Conservation (phyloP, 768 basidiomycete species). For the Lepiota subincarnata region DNA sequence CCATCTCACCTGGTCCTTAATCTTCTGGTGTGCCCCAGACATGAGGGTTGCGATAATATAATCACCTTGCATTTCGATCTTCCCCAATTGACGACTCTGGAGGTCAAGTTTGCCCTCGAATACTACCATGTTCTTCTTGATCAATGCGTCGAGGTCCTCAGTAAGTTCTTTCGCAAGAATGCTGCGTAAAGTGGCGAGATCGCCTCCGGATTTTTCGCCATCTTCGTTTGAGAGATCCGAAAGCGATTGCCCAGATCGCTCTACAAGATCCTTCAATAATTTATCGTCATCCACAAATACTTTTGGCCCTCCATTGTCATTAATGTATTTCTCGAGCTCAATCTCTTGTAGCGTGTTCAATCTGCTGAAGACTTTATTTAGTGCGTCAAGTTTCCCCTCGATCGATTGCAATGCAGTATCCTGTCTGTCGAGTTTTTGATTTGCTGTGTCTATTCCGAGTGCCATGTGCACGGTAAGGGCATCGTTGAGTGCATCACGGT, state of each 20-base stretch:
- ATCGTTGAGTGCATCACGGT: slow-evolving; percentile 30
- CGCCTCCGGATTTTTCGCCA: neutral
- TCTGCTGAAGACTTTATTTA: slow-evolving; percentile 30
- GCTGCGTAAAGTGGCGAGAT: slow-evolving; percentile 16
- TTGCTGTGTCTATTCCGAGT: slow-evolving; percentile 29
- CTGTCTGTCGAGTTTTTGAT: slow-evolving; percentile 26
- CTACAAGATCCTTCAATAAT: slow-evolving; percentile 26
- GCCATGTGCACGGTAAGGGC: slow-evolving; percentile 36
- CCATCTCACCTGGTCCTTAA: slow-evolving; percentile 33
- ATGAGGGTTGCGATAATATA: neutral
- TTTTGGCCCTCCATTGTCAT: slow-evolving; percentile 34
- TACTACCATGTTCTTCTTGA: slow-evolving; percentile 34
- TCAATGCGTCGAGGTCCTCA: slow-evolving; percentile 33
- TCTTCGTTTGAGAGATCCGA: slow-evolving; percentile 17
- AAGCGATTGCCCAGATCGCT: slow-evolving; percentile 26
- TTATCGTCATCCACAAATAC: slow-evolving; percentile 29
- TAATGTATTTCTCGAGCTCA: slow-evolving; percentile 34
- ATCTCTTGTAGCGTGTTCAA: slow-evolving; percentile 36
- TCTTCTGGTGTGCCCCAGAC: slow-evolving; percentile 40
- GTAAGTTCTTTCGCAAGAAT: slow-evolving; percentile 28
- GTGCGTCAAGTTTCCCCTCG: slow-evolving; percentile 29
- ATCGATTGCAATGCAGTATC: slow-evolving; percentile 17
- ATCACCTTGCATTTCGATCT: slow-evolving; percentile 13
- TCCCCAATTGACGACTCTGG: slow-evolving; percentile 26
- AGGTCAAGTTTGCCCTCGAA: slow-evolving; percentile 47